phyloP scores from a whole-genome alignment of 768 basidiomycete species.

The Mycena vulgaris region DNA sequence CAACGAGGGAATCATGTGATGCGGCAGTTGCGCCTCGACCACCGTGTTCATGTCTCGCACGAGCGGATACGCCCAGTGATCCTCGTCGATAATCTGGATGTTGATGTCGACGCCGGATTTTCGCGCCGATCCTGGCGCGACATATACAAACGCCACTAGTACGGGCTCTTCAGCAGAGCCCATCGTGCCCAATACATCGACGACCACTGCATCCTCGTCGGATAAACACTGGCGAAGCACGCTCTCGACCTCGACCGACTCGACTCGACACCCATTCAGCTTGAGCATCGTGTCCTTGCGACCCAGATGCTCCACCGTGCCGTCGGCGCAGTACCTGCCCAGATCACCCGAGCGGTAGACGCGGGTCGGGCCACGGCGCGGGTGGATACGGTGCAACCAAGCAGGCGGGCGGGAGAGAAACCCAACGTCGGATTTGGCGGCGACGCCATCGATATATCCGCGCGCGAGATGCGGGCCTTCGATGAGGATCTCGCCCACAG shows the following conservation, averaged over 20 bases:
- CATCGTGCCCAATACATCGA: constrained; percentile 14
- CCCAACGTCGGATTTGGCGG: constrained; percentile 11
- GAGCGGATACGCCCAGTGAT: constrained; percentile 1
- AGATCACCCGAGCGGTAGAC: constrained; percentile 10
- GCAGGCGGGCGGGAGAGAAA: constrained; percentile 17
- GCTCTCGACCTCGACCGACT: constrained; percentile 2
- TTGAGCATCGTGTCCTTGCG: constrained; percentile 1
- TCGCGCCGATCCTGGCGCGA: neutral
- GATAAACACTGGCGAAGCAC: constrained; percentile 16
- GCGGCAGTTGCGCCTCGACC: neutral
- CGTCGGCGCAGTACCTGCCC: constrained; percentile 3
- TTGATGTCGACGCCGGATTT: constrained; percentile 7
- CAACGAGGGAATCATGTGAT: neutral
- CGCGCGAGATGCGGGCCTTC: constrained; percentile 15
- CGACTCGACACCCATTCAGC: constrained; percentile 8
- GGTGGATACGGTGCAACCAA: constrained; percentile 9
- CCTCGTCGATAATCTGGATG: constrained; percentile 16
- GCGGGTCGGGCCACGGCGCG: neutral
- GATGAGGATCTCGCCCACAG: constrained; percentile 14
- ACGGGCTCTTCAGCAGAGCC: constrained; percentile 6
- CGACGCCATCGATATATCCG: constrained; percentile 10
- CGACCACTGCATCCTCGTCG: constrained; percentile 12
- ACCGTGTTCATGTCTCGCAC: constrained; percentile 10
- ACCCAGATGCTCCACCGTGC: constrained; percentile 19
- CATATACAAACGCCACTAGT: constrained; percentile 7